Evolutionary conservation across 768 basidiomycete species (phyloP), one percentile per base, ranked within the genome.

Genomic region (Clathrus columnatus): DNA sequence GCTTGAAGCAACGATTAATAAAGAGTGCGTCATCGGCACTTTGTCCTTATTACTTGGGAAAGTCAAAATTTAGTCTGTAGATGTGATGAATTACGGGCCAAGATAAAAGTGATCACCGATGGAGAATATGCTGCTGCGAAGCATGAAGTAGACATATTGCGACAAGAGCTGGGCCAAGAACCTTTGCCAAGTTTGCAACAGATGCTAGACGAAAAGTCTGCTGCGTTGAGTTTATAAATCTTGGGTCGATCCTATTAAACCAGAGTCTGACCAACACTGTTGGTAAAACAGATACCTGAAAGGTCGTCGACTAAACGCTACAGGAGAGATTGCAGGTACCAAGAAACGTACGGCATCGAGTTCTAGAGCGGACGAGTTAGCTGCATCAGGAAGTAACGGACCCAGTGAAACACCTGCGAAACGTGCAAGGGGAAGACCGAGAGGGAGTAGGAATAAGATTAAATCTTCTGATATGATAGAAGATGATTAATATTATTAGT

Each of bases 111-210:
- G 11, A 73, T 91, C 10, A 82, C 84, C 20, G 87, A 87, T 47
- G 84, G 83, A 30, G 88, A 90, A 60, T 91, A 91, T 63, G 74
- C 84, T 14, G 66, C 70, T 7, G 83, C 88, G 4, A 91, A 91
- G 66, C 68, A 68, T 26, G 87, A 91, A 59, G 89, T 91, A 47
- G 89, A 91, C 64, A 71, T 77, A 51, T 72, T 91, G 45, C 79
- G 89, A 41, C 73, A 74, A 50, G 88, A 91, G 64, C 80, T 91
- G 6, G 89, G 87, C 0, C 84, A 91, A 61, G 70, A 79, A 0
- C 82, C 89, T 1, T 68, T 90, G 11, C 87, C 87, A 2, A 83
- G 76, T 61, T 61, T 91, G 45, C 87, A 91, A 61, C 71, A 72
- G 28, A 87, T 81, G 27, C 68, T 91, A 32, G 88, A 91, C 46